phyloP scores from a whole-genome alignment of 2,329 filamentous ascomycete genomes.

The Aspergillus sergii region DNA sequence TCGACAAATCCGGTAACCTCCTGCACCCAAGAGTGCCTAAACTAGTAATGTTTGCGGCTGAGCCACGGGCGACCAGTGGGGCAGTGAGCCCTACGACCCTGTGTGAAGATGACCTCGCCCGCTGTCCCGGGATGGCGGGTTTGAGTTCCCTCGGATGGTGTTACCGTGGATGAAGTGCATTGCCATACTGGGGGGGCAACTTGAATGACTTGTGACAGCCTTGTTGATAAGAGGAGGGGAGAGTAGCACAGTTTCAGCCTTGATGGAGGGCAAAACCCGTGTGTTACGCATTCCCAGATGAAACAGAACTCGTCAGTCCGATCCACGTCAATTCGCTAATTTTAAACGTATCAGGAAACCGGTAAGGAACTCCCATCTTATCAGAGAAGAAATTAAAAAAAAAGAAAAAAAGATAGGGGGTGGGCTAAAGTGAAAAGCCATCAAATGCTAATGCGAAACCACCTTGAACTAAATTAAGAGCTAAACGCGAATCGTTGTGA shows the following conservation, averaged over 20 bases:
- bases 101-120: conserved; percentile 8
- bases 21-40: not conserved
- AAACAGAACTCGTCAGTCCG: conserved; percentile 11
- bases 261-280: not conserved
- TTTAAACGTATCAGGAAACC: conserved; percentile 6
- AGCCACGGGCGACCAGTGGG: conserved; percentile 3
- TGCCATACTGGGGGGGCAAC: too few relatives aligned
- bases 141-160: not conserved
- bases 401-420: not conserved
- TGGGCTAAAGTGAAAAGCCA: not conserved
- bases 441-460: not conserved
- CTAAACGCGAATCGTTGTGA: not conserved
- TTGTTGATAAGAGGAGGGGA: not conserved
- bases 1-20: not conserved
- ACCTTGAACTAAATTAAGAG: not conserved
- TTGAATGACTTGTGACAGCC: not conserved
- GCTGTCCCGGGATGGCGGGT: not conserved
- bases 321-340: conserved; percentile 12
- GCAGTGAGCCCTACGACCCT: conserved; percentile 6
- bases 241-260: conserved; percentile 15
- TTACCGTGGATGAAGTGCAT: conserved; percentile 5
- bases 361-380: not conserved
- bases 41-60: conserved; percentile 5
- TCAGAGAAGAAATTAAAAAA: not conserved
- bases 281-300: conserved; percentile 18